Percentiles rank a stretch among this genome's conserved stretches.
Evolutionary conservation across 2,329 filamentous ascomycete genomes (phyloP).

Genomic region (Penicillium sp.): DNA sequence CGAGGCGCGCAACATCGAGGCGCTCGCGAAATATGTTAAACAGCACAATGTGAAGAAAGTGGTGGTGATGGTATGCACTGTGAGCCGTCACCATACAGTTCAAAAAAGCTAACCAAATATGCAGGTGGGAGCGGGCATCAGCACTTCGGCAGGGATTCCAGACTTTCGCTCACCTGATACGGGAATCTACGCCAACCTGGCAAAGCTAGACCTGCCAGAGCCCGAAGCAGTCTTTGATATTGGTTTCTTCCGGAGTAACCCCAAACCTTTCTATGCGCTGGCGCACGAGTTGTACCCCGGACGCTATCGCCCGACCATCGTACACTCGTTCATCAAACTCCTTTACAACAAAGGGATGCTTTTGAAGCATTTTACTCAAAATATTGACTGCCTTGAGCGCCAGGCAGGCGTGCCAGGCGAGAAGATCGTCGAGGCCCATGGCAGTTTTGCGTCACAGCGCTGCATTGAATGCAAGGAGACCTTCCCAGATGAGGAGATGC

Average conservation of each 20-base stretch:
- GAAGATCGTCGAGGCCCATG: slow-evolving; percentile 88
- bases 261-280: slow-evolving; percentile 85
- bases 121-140: slow-evolving; percentile 79
- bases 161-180: slow-evolving; percentile 94
- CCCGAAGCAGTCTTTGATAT: slow-evolving; percentile 96
- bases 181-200: slow-evolving; percentile 89
- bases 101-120: slow-evolving; percentile 5
- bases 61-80: slow-evolving; percentile 67
- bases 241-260: slow-evolving; percentile 77
- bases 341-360: slow-evolving; percentile 76
- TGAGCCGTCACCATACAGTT: background rate
- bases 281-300: slow-evolving; percentile 91
- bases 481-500: slow-evolving; percentile 74
- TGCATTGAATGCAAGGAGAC: slow-evolving; percentile 81
- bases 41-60: slow-evolving; percentile 66
- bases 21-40: slow-evolving; percentile 77
- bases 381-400: slow-evolving; percentile 93
- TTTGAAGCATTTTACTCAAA: slow-evolving; percentile 89
- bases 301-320: slow-evolving; percentile 81
- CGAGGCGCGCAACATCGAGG: slow-evolving; percentile 65
- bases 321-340: slow-evolving; percentile 83
- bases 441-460: slow-evolving; percentile 85
- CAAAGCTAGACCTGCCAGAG: slow-evolving; percentile 77
- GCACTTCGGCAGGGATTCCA: slow-evolving; percentile 61
- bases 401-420: slow-evolving; percentile 77